A percentile compares a stretch with the other conserved stretches of the same genome.
Conservation (phyloP, 257 asterid genomes). For the Vinca minor region DNA sequence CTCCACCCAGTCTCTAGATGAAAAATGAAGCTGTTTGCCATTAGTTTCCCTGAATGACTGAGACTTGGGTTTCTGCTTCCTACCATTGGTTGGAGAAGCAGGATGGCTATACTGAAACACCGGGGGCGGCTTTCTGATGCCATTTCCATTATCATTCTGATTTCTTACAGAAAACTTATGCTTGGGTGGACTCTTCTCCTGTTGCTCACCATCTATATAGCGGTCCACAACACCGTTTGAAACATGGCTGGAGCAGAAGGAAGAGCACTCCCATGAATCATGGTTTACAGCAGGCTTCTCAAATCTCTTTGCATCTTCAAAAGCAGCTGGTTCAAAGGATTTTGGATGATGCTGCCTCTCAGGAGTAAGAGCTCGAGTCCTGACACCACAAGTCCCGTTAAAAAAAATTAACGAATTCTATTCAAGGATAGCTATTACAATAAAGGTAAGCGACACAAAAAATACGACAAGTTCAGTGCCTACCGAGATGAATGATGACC, state of each 20-base stretch:
- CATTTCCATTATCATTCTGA: constrained; percentile 38
- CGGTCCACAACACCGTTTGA: constrained; percentile 80
- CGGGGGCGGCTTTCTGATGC: constrained; percentile 44
- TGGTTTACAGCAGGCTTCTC: constrained; percentile 38
- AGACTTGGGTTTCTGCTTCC: constrained; percentile 68
- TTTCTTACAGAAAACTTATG: constrained; percentile 28
- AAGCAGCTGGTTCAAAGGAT: constrained; percentile 29
- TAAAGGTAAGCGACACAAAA: constrained; percentile 5
- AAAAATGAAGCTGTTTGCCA: constrained; percentile 31
- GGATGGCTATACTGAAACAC: constrained; percentile 40
- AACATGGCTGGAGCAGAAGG: constrained; percentile 68
- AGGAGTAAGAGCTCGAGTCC: constrained; percentile 61
- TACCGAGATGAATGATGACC: constrained; percentile 52
- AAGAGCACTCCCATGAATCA: constrained; percentile 69
- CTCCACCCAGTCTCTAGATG: constrained; percentile 43
- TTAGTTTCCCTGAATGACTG: constrained; percentile 68
- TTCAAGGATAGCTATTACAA: constrained; percentile 1
- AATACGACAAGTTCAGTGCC: constrained; percentile 13
- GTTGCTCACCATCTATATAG: constrained; percentile 87
- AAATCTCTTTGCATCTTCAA: constrained; percentile 29
- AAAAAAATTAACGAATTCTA: neutral
- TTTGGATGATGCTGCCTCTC: constrained; percentile 58
- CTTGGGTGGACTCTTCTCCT: constrained; percentile 35
- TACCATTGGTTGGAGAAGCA: constrained; percentile 40
- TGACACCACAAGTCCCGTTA: constrained; percentile 15